Conservation (phyloP, 2,329 filamentous ascomycete species). For the Aspergillus transmontanensis region DNA sequence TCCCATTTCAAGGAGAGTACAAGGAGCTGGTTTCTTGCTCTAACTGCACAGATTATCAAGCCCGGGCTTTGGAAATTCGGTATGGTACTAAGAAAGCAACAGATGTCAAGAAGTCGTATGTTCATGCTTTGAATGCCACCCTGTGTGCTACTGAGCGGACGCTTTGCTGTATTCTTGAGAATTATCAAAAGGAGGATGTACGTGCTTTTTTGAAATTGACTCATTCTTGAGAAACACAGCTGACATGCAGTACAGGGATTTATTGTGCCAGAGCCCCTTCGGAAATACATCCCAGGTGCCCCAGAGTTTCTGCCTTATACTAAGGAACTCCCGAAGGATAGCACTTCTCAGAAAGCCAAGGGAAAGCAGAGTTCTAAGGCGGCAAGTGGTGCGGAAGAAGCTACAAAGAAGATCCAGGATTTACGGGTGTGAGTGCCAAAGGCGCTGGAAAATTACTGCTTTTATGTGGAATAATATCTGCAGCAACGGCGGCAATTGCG, state of each 20-base stretch:
- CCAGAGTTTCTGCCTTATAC: slow-evolving; percentile 87
- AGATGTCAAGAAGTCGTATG: slow-evolving; percentile 86
- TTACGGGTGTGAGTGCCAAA: slow-evolving; percentile 39
- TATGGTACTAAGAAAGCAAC: slow-evolving; percentile 86
- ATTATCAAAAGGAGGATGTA: slow-evolving; percentile 89
- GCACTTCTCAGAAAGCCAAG: slow-evolving; percentile 62
- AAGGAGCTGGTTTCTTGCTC: slow-evolving; percentile 97
- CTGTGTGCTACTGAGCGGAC: slow-evolving; percentile 89
- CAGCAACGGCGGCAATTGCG: not conserved
- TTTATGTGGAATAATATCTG: not conserved
- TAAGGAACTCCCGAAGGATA: slow-evolving; percentile 80
- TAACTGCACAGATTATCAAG: slow-evolving; percentile 98
- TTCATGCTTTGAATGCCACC: slow-evolving; percentile 88
- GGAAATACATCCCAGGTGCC: slow-evolving; percentile 86
- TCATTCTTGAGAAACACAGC: slow-evolving; percentile 5
- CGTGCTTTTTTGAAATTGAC: slow-evolving; percentile 30
- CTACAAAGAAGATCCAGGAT: slow-evolving; percentile 44
- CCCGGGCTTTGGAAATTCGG: slow-evolving; percentile 87
- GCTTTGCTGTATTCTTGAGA: slow-evolving; percentile 92
- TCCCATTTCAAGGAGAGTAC: slow-evolving; percentile 94
- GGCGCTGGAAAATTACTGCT: not conserved
- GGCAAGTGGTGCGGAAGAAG: slow-evolving; percentile 33
- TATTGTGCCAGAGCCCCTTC: slow-evolving; percentile 76
- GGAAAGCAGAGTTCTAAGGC: slow-evolving; percentile 35
- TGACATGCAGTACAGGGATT: slow-evolving; percentile 60